These are phyloP conservation scores for Tulasnella sp. DNA, from an alignment of 768 basidiomycete genomes.

Conservation along the genomic window DNA sequence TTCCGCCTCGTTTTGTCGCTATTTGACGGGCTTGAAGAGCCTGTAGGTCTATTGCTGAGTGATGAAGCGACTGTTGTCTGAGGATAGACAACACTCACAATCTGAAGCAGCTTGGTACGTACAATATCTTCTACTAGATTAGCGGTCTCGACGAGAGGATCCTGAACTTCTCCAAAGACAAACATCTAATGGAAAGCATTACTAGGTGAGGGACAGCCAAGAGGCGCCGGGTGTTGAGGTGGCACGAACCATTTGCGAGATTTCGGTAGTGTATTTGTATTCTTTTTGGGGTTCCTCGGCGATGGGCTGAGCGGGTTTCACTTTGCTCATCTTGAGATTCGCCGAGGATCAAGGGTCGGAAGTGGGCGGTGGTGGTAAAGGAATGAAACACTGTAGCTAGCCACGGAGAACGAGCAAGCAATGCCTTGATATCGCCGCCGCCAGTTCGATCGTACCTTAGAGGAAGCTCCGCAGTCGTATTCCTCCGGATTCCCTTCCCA, in stretches of 20 bases:
- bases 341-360: background rate
- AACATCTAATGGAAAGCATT: conserved; percentile 64
- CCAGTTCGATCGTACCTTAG: too few relatives aligned
- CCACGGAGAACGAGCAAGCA: background rate
- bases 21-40: conserved; percentile 85
- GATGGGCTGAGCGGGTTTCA: conserved; percentile 23
- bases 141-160: conserved; percentile 80
- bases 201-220: background rate
- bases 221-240: too few relatives aligned
- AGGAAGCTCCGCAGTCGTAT: too few relatives aligned
- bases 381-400: background rate
- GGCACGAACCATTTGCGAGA: conserved; percentile 79
- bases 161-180: conserved; percentile 93
- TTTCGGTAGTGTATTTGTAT: conserved; percentile 89
- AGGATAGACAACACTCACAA: conserved; percentile 50
- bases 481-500: too few relatives aligned
- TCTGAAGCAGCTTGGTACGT: conserved; percentile 82
- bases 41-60: conserved; percentile 38
- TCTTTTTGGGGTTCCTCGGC: conserved; percentile 34
- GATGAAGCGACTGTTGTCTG: background rate
- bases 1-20: conserved; percentile 75
- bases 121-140: conserved; percentile 96
- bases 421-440: too few relatives aligned
- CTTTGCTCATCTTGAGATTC: conserved; percentile 31
- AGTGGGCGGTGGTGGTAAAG: background rate